Evolutionary conservation across 108 stramenopile genomes (phyloP), one percentile per base, ranked within the genome.

Genomic region (Halocafeteria seosinensis): DNA sequence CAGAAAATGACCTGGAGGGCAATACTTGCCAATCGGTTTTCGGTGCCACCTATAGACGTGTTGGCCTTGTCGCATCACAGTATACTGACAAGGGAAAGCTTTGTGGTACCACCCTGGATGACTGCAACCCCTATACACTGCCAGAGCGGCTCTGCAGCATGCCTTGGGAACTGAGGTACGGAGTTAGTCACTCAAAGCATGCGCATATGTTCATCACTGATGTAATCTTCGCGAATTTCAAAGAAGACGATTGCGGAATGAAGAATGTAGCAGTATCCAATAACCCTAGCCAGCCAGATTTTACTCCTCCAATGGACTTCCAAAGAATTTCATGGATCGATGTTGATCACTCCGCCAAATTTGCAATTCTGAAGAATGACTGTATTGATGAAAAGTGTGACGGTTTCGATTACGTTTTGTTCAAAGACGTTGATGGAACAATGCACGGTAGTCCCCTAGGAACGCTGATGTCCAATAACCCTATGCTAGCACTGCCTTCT

Each of bases 101-200:
- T 1, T 68, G 67, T 35, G n/a, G n/a, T n/a, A 58, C 61, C 61
- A 61, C 9, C 5, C 5, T 5, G 26, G 12, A 6, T 11, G 59
- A 13, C 8, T 68, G 67, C 67, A 8, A 12, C 58, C 67, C 29
- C 11, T 37, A 24, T 42, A 61, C 50, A 68, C 59, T n/a, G 25
- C 67, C 67, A 3, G 60, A 61, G 17, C 67, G 67, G 34, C 5
- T 68, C 61, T 68, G 67, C 50, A 3, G 5, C 24, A 37, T 68
- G 61, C 67, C 67, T 33, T 68, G 61, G 61, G 67, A 68, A 34
- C 52, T 47, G 61, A 37, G 67, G 12, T 61, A 68, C 50, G 67
- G 52, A 13, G 36, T 68, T n/a, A 50, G 37, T 27, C 36, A 2
- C 58, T 62, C 50, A 12, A 6, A 30, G 24, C 67, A 53, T 27